Percentiles rank a stretch among this genome's conserved stretches.
These are phyloP conservation scores for Canna indica DNA, from an alignment of 176 grass and related monocot species.

Conservation along the genomic window DNA sequence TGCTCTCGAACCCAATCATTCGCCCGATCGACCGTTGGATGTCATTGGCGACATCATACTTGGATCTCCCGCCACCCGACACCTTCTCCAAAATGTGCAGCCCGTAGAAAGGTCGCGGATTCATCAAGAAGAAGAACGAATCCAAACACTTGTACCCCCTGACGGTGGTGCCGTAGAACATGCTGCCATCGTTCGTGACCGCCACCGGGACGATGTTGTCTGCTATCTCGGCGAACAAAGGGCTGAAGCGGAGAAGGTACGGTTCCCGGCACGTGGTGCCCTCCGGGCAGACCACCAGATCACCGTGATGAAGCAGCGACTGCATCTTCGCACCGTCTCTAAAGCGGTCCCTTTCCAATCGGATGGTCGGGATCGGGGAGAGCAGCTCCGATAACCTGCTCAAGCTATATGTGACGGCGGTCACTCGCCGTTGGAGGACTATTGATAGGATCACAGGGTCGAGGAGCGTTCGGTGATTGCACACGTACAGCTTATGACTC, in stretches of 20 bases:
- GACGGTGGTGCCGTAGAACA: conserved; percentile 14
- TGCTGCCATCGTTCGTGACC: not conserved
- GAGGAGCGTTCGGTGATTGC: conserved; percentile 68
- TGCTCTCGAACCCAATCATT: conserved; percentile 2
- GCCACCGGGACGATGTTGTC: conserved; percentile 3
- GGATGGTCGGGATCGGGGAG: conserved; percentile 20
- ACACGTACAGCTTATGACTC: conserved; percentile 34
- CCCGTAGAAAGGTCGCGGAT: not conserved
- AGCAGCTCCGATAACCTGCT: conserved; percentile 48
- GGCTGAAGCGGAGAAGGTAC: conserved; percentile 10
- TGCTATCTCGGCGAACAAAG: not conserved
- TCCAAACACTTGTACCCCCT: conserved; percentile 10
- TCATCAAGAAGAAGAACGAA: conserved; percentile 10
- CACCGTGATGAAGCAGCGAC: not conserved
- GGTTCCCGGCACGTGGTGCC: conserved; percentile 16
- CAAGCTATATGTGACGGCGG: conserved; percentile 59
- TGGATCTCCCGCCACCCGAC: not conserved
- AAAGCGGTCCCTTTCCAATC: not conserved
- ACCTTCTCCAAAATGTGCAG: not conserved
- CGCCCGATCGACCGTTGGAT: conserved; percentile 8
- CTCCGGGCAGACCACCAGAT: conserved; percentile 2
- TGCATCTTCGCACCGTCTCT: conserved; percentile 1
- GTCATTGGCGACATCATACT: not conserved
- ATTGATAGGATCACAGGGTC: conserved; percentile 53
- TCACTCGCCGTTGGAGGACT: conserved; percentile 35